These are phyloP conservation scores for Lepidium campestre DNA, from an alignment of 441 rosid genomes.

Conservation along the genomic window DNA sequence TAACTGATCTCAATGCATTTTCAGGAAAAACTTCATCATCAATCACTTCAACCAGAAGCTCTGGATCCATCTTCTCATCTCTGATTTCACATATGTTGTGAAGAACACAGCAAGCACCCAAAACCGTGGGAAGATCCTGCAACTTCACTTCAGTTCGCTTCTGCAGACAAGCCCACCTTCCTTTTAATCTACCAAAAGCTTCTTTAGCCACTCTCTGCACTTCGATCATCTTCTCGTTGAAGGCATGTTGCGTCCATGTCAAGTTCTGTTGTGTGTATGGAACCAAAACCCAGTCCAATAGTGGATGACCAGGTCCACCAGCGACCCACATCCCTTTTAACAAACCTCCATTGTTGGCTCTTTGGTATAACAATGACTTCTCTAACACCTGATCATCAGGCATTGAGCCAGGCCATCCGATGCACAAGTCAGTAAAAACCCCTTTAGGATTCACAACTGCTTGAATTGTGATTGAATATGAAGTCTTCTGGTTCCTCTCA, in stretches of 20 bases:
- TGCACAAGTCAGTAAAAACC: conserved; percentile 64
- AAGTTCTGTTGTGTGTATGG: conserved; percentile 62
- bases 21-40: conserved; percentile 73
- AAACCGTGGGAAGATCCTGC: conserved; percentile 64
- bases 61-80: conserved; percentile 43
- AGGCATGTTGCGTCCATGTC: conserved; percentile 75
- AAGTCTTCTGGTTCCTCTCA: conserved; percentile 74
- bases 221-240: conserved; percentile 64
- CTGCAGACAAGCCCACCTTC: conserved; percentile 66
- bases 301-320: conserved; percentile 55
- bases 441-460: conserved; percentile 62
- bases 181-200: conserved; percentile 60
- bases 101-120: conserved; percentile 68
- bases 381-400: conserved; percentile 67
- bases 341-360: conserved; percentile 57
- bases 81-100: conserved; percentile 67
- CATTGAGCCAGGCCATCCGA: conserved; percentile 85
- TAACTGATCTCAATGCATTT: conserved; percentile 43
- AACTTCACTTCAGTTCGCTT: conserved; percentile 64
- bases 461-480: conserved; percentile 66
- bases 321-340: conserved; percentile 64
- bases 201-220: conserved; percentile 52
- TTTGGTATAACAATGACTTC: conserved; percentile 52
- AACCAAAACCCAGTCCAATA: conserved; percentile 72
- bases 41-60: conserved; percentile 37